These are phyloP conservation scores for Hanseniaspora jakobsenii DNA, from an alignment of 805 yeast genomes.

Conservation along the genomic window DNA sequence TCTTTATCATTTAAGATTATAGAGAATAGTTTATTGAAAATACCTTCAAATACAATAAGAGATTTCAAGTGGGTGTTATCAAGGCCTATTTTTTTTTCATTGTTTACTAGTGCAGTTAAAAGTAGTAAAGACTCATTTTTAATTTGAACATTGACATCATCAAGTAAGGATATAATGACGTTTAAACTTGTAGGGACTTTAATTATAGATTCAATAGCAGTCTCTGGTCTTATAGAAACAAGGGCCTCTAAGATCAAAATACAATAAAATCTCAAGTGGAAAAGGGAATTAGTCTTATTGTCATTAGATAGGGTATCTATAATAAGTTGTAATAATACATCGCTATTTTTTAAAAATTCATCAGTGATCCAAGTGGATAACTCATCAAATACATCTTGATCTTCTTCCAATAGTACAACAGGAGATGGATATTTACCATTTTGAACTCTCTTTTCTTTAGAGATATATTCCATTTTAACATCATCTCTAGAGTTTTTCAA, in stretches of 20 bases:
- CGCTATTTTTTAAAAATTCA: conserved; percentile 34
- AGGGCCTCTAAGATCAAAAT: conserved; percentile 77
- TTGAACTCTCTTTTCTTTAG: conserved; percentile 52
- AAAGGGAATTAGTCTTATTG: conserved; percentile 41
- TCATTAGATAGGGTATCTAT: conserved; percentile 31
- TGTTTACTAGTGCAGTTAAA: conserved; percentile 70
- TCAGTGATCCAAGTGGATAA: conserved; percentile 93
- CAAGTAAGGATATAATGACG: conserved; percentile 49
- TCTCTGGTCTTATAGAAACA: conserved; percentile 57
- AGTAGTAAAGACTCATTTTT: conserved; percentile 78
- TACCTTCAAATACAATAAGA: conserved; percentile 85
- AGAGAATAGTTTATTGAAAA: conserved; percentile 70
- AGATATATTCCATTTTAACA: conserved; percentile 18
- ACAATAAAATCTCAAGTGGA: conserved; percentile 68
- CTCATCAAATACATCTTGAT: conserved; percentile 47
- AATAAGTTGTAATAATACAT: conserved; percentile 36
- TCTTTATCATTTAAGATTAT: conserved; percentile 78
- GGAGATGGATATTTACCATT: conserved; percentile 77
- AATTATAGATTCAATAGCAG: conserved; percentile 63
- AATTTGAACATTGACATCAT: conserved; percentile 66
- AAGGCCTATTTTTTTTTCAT: conserved; percentile 22
- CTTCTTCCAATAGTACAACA: conserved; percentile 40
- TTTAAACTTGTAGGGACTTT: conserved; percentile 71
- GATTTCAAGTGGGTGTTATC: conserved; percentile 73
- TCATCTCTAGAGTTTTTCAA: conserved; percentile 26